Evolutionary conservation across 1,284 basidiomycete genomes (phyloP).

Genomic region (Trichosporon faecale): DNA sequence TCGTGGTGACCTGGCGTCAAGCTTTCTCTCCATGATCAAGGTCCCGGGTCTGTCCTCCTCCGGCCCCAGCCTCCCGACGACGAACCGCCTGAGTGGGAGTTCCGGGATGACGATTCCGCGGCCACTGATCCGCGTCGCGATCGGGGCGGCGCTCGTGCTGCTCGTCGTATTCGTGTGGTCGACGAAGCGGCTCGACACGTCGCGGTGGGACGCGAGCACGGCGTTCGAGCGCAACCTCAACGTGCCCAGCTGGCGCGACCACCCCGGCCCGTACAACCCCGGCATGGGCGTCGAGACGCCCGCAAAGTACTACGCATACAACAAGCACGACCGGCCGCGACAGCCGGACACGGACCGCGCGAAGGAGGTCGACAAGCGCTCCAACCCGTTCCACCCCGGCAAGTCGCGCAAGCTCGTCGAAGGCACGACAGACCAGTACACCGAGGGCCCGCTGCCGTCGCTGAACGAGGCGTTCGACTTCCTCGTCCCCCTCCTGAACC

Average conservation of each 20-base stretch:
- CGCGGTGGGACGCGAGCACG: conserved; percentile 7
- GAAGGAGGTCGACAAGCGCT: conserved; percentile 7
- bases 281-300: background rate
- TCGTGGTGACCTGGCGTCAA: background rate
- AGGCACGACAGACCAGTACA: conserved; percentile 32
- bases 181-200: background rate
- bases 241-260: conserved; percentile 1
- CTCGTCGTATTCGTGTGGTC: conserved; percentile 9
- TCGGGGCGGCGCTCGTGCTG: background rate
- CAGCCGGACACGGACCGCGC: background rate
- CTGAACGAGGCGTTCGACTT: conserved; percentile 40
- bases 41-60: background rate
- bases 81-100: background rate
- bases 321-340: conserved; percentile 6
- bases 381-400: conserved; percentile 25
- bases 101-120: conserved; percentile 7
- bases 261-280: conserved; percentile 5
- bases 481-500: conserved; percentile 35
- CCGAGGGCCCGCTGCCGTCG: conserved; percentile 30
- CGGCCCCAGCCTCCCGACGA: background rate
- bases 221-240: background rate
- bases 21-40: conserved; percentile 4
- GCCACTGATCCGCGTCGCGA: conserved; percentile 2
- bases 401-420: conserved; percentile 24
- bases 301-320: background rate